phyloP scores from a whole-genome alignment of 371 early-diverging fungal genomes.

The Mortierella sp. region DNA sequence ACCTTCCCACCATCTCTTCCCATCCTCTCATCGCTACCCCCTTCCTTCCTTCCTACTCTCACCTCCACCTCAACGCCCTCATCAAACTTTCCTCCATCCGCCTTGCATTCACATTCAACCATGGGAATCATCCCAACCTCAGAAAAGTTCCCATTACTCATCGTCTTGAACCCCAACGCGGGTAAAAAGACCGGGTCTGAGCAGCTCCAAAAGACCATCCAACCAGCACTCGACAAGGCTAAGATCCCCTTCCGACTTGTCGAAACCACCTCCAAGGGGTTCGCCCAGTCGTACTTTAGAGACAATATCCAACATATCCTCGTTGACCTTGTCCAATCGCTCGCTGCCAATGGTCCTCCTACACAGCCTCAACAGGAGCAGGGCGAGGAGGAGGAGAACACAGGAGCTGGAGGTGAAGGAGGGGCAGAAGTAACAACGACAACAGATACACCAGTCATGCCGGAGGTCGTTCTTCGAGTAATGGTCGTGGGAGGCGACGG shows the following conservation, averaged over 20 bases:
- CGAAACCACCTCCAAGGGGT: constrained; percentile 23
- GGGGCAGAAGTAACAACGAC: not conserved
- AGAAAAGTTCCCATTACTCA: constrained; percentile 16
- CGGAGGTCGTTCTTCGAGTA: constrained; percentile 7
- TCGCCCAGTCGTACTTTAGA: constrained; percentile 24
- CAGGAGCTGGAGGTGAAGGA: not conserved
- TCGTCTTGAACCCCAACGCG: constrained; percentile 42
- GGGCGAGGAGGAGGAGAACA: not conserved
- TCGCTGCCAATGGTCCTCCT: not conserved
- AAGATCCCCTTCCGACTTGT: constrained; percentile 13
- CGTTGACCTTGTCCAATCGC: constrained; percentile 10
- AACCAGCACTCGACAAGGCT: constrained; percentile 15
- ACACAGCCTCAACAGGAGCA: not conserved
- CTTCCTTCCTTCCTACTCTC: not conserved
- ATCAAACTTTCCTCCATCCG: not conserved
- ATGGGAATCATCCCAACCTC: constrained; percentile 6
- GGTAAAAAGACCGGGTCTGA: constrained; percentile 23
- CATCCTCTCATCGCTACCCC: not conserved
- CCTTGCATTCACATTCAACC: not conserved
- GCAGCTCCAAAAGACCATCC: constrained; percentile 4
- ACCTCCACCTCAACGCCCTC: not conserved
- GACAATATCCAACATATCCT: constrained; percentile 26
- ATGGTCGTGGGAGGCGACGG: constrained; percentile 49
- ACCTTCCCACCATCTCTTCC: too few species aligned
- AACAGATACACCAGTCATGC: not conserved